These are phyloP conservation scores for Xylaria acuta DNA, from an alignment of 495 filamentous ascomycete species.

Conservation along the genomic window DNA sequence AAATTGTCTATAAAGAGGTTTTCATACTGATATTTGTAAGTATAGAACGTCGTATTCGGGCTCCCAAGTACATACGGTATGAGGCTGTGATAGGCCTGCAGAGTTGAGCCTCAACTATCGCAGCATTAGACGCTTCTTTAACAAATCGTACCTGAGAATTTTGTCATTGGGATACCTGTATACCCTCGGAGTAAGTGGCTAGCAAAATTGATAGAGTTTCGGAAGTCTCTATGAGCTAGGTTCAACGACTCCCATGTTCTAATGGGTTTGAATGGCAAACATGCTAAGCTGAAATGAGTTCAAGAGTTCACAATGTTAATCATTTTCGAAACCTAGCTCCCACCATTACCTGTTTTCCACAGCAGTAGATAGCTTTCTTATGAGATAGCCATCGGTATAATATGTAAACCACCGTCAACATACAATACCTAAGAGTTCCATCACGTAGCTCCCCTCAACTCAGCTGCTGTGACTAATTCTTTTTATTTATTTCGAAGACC, in stretches of 20 bases:
- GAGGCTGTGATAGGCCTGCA: no score
- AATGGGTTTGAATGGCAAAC: not conserved
- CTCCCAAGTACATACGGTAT: no score
- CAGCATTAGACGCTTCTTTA: not conserved
- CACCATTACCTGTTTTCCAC: not conserved
- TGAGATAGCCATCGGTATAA: not conserved
- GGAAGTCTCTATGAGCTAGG: not conserved
- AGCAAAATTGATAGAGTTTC: not conserved
- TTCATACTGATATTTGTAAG: no score
- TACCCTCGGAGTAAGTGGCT: not conserved
- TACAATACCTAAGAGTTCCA: not conserved
- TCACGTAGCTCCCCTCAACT: not conserved
- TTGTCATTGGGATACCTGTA: not conserved
- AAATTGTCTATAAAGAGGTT: not conserved
- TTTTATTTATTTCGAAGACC: constrained; percentile 18
- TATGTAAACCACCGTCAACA: not conserved
- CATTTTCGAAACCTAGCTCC: not conserved
- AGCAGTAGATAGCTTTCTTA: not conserved
- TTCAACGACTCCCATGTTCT: not conserved
- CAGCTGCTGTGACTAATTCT: constrained; percentile 10
- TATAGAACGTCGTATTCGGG: no score
- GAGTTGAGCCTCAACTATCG: not conserved
- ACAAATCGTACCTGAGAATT: no score
- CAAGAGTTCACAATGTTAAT: not conserved
- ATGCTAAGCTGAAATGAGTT: not conserved